Evolutionary conservation across 2,329 filamentous ascomycete species (phyloP).

Genomic region (Bipolaris victoriae): DNA sequence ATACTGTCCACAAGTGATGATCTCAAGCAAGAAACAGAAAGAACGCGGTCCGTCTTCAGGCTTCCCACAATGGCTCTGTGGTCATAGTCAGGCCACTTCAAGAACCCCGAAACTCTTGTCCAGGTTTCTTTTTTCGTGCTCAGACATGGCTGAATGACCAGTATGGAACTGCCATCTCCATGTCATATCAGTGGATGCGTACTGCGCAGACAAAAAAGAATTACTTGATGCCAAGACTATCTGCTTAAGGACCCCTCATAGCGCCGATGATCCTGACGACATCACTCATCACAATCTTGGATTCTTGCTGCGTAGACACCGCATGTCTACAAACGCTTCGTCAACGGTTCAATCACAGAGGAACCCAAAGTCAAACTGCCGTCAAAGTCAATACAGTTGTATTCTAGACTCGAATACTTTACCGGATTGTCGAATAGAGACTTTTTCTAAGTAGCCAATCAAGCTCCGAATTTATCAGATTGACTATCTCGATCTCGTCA

Average conservation of each 20-base stretch:
- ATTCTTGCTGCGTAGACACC: background rate
- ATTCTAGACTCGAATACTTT: background rate
- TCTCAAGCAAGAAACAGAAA: background rate
- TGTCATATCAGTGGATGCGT: background rate
- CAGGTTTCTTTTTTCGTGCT: background rate
- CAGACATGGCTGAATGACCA: background rate
- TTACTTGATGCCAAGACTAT: background rate
- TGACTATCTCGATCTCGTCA: background rate
- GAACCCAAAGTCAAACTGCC: background rate
- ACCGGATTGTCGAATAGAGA: background rate
- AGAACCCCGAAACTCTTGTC: background rate
- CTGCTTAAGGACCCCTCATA: background rate
- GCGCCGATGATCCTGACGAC: constrained; percentile 1
- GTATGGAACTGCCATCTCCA: background rate
- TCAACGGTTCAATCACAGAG: background rate
- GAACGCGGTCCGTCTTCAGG: constrained; percentile 2
- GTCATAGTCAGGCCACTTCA: background rate
- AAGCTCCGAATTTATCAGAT: background rate
- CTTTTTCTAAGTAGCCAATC: background rate
- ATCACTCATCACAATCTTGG: background rate
- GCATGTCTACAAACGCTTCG: background rate
- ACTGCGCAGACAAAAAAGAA: background rate
- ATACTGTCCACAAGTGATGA: background rate
- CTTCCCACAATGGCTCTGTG: background rate
- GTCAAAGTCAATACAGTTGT: background rate